Evolutionary conservation across 441 rosid species (phyloP).

Genomic region (Viola pubescens): DNA sequence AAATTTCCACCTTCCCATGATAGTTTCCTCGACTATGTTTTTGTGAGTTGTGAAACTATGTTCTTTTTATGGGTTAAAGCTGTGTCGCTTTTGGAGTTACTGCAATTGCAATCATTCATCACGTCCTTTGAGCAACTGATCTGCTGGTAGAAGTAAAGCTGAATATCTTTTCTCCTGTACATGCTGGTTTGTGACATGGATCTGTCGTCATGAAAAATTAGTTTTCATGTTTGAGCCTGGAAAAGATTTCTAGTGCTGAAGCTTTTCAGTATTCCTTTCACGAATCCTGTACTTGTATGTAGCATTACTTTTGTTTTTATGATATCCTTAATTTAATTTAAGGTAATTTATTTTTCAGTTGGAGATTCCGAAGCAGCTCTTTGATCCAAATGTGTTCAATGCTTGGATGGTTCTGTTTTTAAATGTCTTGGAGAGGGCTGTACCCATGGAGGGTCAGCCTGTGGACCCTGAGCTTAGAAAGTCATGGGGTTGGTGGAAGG

Average conservation of each 20-base stretch:
- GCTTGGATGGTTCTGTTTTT: slow-evolving; percentile 96
- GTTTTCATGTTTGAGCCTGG: not conserved
- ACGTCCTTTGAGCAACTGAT: not conserved
- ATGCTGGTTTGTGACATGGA: not conserved
- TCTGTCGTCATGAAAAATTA: not conserved
- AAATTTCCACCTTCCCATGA: not conserved
- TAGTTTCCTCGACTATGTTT: not conserved
- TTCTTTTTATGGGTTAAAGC: not conserved
- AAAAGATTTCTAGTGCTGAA: not conserved
- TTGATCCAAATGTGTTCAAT: slow-evolving; percentile 73
- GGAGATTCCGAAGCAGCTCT: slow-evolving; percentile 91
- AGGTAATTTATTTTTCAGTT: slow-evolving; percentile 34
- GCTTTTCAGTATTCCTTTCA: too few species aligned
- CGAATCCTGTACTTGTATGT: not conserved
- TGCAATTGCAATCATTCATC: not conserved
- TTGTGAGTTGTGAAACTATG: not conserved
- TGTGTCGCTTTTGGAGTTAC: not conserved
- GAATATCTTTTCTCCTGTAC: too few species aligned
- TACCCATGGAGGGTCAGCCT: slow-evolving; percentile 88
- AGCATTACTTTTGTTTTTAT: not conserved
- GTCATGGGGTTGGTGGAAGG: slow-evolving; percentile 99
- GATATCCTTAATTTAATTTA: not conserved
- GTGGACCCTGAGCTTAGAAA: slow-evolving; percentile 80
- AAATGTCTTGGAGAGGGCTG: slow-evolving; percentile 82
- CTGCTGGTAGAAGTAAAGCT: not conserved